Conservation (phyloP, 2,329 filamentous ascomycete genomes). For the Sclerotinia minor region DNA sequence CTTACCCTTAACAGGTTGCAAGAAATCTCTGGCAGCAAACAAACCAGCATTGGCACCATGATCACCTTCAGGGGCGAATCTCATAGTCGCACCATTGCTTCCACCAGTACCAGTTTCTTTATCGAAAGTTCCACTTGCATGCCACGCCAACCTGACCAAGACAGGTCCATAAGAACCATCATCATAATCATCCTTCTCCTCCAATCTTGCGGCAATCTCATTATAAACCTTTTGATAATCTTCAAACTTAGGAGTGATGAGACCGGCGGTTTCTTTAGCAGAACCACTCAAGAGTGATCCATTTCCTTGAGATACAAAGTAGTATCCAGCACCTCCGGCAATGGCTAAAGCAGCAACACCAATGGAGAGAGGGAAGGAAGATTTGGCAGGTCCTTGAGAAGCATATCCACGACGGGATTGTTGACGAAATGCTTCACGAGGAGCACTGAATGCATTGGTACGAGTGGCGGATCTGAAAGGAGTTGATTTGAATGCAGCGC, state of each 20-base stretch:
- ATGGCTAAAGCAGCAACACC: slow-evolving; percentile 59
- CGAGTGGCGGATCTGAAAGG: slow-evolving; percentile 58
- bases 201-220: slow-evolving; percentile 73
- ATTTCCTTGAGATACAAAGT: slow-evolving; percentile 61
- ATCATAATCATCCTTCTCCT: slow-evolving; percentile 93
- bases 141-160: slow-evolving; percentile 88
- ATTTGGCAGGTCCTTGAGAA: slow-evolving; percentile 62
- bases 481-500: slow-evolving; percentile 36
- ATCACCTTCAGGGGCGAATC: slow-evolving; percentile 82
- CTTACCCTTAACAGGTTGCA: slow-evolving; percentile 84
- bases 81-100: slow-evolving; percentile 96
- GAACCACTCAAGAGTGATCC: slow-evolving; percentile 42
- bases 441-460: slow-evolving; percentile 57
- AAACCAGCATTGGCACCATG: slow-evolving; percentile 95
- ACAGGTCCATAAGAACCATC: slow-evolving; percentile 96
- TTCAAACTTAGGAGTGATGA: slow-evolving; percentile 73
- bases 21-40: slow-evolving; percentile 82
- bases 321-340: slow-evolving; percentile 64
- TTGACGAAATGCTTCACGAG: slow-evolving; percentile 70
- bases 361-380: slow-evolving; percentile 56
- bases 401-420: slow-evolving; percentile 79
- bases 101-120: slow-evolving; percentile 85
- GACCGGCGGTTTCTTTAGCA: slow-evolving; percentile 47
- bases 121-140: slow-evolving; percentile 90
- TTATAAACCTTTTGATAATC: slow-evolving; percentile 98